A percentile compares a stretch with the other conserved stretches of the same genome.
These are phyloP conservation scores for Erythrophleum fordii DNA, from an alignment of 306 rosid species.

Conservation along the genomic window DNA sequence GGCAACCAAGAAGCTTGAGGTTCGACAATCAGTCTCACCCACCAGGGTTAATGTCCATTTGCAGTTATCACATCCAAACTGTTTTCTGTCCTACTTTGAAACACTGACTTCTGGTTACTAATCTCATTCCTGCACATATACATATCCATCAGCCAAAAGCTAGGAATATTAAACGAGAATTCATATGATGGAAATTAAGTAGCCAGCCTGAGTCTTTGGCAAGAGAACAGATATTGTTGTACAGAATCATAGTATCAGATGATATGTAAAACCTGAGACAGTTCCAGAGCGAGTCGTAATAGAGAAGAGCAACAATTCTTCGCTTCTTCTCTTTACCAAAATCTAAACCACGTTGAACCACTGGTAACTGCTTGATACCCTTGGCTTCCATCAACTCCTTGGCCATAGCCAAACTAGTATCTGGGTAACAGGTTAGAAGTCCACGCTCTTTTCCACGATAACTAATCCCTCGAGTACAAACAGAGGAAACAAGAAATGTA, in stretches of 20 bases:
- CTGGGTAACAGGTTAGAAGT: constrained; percentile 82
- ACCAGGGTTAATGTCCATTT: constrained; percentile 55
- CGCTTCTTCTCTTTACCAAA: constrained; percentile 59
- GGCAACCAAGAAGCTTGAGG: constrained; percentile 31
- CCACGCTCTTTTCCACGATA: constrained; percentile 86
- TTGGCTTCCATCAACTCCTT: constrained; percentile 97
- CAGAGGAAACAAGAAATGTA: constrained; percentile 73
- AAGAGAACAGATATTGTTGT: background rate
- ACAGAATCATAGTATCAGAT: constrained; percentile 29
- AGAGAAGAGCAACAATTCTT: constrained; percentile 80
- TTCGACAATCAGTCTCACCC: background rate
- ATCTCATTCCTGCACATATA: constrained; percentile 71
- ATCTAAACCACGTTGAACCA: constrained; percentile 70
- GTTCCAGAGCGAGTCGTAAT: constrained; percentile 69
- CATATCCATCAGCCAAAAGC: background rate
- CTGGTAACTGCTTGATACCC: constrained; percentile 90
- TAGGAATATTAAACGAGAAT: background rate
- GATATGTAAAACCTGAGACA: constrained; percentile 72
- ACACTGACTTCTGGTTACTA: constrained; percentile 50
- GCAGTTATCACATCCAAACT: constrained; percentile 45
- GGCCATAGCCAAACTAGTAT: constrained; percentile 77
- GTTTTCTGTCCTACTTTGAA: constrained; percentile 56
- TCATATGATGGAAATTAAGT: no score
- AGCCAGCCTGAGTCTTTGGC: background rate
- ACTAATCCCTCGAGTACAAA: constrained; percentile 83